Conservation (phyloP, 352 stramenopile species). For the Pythium sp. region DNA sequence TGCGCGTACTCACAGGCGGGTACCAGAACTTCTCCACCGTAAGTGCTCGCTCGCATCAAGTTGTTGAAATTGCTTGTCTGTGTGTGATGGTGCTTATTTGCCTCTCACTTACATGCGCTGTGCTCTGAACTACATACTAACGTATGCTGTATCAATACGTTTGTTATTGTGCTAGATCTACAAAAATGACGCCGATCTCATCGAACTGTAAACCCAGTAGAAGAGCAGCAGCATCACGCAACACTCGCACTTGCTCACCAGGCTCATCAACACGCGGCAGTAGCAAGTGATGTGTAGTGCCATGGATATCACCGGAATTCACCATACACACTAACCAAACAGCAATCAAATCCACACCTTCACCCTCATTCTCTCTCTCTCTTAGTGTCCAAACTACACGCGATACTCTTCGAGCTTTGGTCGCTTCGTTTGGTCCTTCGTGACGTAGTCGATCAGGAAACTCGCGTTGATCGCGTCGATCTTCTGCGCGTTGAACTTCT, state of each 20-base stretch:
- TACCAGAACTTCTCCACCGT: slow-evolving; percentile 68
- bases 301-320: neutral
- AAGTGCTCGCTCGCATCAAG: slow-evolving; percentile 3
- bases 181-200: slow-evolving; percentile 24
- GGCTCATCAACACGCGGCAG: neutral
- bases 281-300: neutral
- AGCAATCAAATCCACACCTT: neutral
- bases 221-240: neutral
- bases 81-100: neutral
- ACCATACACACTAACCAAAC: neutral
- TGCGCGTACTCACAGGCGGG: slow-evolving; percentile 71
- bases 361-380: neutral
- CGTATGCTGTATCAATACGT: neutral
- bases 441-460: slow-evolving; percentile 86
- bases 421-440: slow-evolving; percentile 67
- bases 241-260: neutral
- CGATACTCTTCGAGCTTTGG: slow-evolving; percentile 50
- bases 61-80: neutral
- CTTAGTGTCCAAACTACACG: slow-evolving; percentile 26
- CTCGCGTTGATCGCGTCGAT: slow-evolving; percentile 72
- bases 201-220: slow-evolving; percentile 12
- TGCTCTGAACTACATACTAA: neutral
- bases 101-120: neutral
- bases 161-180: slow-evolving; percentile 14
- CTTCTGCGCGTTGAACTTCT: slow-evolving; percentile 61